phyloP scores from a whole-genome alignment of 2,329 filamentous ascomycete genomes.

The Akanthomyces dipterigenus region DNA sequence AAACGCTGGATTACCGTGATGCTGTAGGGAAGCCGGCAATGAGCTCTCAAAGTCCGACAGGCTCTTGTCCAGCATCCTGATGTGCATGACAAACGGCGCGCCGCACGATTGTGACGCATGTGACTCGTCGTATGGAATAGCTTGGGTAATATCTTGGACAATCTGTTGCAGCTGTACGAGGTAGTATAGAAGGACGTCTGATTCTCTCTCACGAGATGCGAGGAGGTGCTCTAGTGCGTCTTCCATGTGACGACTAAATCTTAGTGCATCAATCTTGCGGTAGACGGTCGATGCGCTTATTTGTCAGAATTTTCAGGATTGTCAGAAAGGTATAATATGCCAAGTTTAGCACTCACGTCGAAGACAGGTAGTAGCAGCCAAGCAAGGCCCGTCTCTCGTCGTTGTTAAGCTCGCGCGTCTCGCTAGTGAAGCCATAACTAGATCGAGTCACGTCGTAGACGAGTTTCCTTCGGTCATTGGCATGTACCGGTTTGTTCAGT shows the following conservation, averaged over 20 bases:
- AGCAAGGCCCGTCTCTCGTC: conserved; percentile 6
- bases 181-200: background rate
- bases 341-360: background rate
- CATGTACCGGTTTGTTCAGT: conserved; percentile 6
- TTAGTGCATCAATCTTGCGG: conserved; percentile 4
- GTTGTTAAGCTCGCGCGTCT: background rate
- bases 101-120: background rate
- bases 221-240: background rate
- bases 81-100: background rate
- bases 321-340: background rate
- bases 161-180: conserved; percentile 2
- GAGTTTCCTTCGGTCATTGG: conserved; percentile 6
- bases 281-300: background rate
- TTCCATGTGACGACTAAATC: background rate
- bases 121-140: conserved; percentile 7
- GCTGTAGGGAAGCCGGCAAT: background rate
- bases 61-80: conserved; percentile 1
- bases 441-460: conserved; percentile 1
- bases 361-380: conserved; percentile 7
- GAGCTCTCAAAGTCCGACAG: background rate
- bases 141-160: conserved; percentile 5
- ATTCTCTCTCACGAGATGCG: background rate
- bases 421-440: conserved; percentile 5
- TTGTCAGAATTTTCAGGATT: no score
- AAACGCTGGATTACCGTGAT: background rate